A percentile compares a stretch with the other conserved stretches of the same genome.
These are phyloP conservation scores for Saturnispora besseyi DNA, from an alignment of 805 yeast species.

Conservation along the genomic window DNA sequence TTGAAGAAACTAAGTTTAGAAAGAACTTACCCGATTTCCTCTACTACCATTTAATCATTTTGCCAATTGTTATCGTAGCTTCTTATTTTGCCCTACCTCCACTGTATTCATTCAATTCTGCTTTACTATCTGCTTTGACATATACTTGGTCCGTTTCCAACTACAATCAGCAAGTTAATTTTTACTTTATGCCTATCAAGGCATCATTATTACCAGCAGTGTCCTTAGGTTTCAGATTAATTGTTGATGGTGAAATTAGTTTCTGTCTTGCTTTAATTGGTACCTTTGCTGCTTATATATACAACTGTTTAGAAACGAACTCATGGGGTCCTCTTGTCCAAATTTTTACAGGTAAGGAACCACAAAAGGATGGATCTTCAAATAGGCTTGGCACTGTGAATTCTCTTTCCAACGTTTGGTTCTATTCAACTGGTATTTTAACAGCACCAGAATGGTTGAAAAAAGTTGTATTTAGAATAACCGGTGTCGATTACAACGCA, in stretches of 20 bases:
- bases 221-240: constrained; percentile 34
- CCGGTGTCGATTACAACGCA: constrained; percentile 26
- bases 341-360: constrained; percentile 25
- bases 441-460: constrained; percentile 45
- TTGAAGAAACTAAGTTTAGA: constrained; percentile 45
- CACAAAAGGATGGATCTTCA: constrained; percentile 14
- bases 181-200: constrained; percentile 44
- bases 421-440: constrained; percentile 45
- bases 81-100: constrained; percentile 25
- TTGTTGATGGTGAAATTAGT: constrained; percentile 36
- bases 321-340: constrained; percentile 40
- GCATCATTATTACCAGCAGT: constrained; percentile 45
- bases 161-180: constrained; percentile 44
- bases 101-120: constrained; percentile 25
- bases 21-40: constrained; percentile 44
- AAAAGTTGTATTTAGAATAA: constrained; percentile 21
- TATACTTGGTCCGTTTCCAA: constrained; percentile 54
- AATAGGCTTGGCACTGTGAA: constrained; percentile 26
- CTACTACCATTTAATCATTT: constrained; percentile 42
- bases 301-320: constrained; percentile 53
- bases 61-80: constrained; percentile 36
- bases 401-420: constrained; percentile 25
- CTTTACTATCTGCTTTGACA: constrained; percentile 46
- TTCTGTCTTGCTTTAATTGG: constrained; percentile 40
- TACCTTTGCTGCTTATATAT: constrained; percentile 46